Base-by-base conservation (phyloP, 73 alveolate genomes). In the Paramecium bursaria region DNA sequence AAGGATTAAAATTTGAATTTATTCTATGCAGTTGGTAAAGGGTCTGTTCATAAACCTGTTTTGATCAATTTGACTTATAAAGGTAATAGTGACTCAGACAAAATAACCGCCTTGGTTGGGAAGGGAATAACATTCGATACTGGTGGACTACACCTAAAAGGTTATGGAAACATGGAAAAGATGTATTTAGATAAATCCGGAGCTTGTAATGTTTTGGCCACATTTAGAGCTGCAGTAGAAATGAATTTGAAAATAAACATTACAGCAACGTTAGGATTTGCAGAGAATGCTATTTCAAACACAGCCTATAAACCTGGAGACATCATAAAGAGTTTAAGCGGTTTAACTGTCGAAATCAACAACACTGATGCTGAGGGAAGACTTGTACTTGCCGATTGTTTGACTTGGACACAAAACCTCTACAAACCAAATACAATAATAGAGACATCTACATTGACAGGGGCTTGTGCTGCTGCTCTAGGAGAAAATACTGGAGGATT, bases 341-440 rank as follows among this genome's bases (percentile, higher is more conserved):
- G 98, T 39, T 26, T 90, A 33, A 91, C 97, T 48, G 98, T 94
- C 0, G 96, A 94, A 61, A 87, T 87, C 49, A 82, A 82, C 22
- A 95, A 95, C 85, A 95, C 99, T 2, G 99, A 95, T 76, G 99
- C 99, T 21, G 99, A 95, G 73, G 99, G 99, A 0, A 90, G 98
- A 86, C 85, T 90, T 4, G 98, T 88, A n/a, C 76, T 94, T 30
- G 97, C 97, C 7, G 98, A 94, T 75, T 91, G 97, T 15, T 52
- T 94, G 57, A 85, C 93, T n/a, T 92, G 91, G 76, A 86, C 93
- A 50, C 86, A 92, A 85, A 73, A 86, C 29, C 85, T 46, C 19
- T 87, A 87, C 29, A 93, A 91, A 67, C 96, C 95, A 4, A 77
- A 47, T n/a, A 19, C 77, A 13, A 42, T 90, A 33, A 50, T 90